Base-by-base conservation (phyloP, 805 yeast species). In the Blastobotrys parvus region DNA sequence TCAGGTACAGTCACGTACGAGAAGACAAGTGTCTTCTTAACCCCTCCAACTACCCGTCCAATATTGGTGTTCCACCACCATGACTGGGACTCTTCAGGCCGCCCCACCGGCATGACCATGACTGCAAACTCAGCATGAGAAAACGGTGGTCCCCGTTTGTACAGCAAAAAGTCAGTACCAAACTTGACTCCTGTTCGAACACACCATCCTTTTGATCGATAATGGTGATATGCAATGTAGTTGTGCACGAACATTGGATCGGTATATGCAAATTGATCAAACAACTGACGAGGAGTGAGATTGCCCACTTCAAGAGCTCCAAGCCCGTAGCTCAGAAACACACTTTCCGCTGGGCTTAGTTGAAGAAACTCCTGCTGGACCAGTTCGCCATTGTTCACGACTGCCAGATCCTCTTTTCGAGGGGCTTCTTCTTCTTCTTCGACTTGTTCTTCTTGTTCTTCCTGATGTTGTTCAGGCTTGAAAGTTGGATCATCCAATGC, bases 111-210 rank as follows among this genome's bases (percentile, higher is more conserved):
- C 21, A 77, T 45, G 4, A 83, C 65, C 37, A 74, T 56, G 2
- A 86, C 65, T 4, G 90, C 85, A 60, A 77, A 85, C 58, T 88
- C 95, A 0, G 98, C 97, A 59, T 92, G 99, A 40, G 82, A 78
- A 59, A 89, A 87, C 1, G 97, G 97, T 6, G 97, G 98, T 0
- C 99, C 99, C 45, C 90, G 69, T 42, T 81, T 77, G 60, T 92
- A 92, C 3, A 92, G 67, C 6, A 92, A 64, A 61, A 68, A 82
- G 54, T 89, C 94, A n/a, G 84, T 74, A 2, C 96, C 95, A 61
- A 92, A 92, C 61, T 92, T 92, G 44, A 88, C 75, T 0, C 97
- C 98, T 0, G 89, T 76, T 45, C 94, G 71, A 2, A 82, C 92
- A 67, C 97, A 90, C 97, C 97, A 92, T 0, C 97, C 97, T 20